Base-by-base conservation (phyloP, 2,329 filamentous ascomycete species). In the Parastagonospora avenae region DNA sequence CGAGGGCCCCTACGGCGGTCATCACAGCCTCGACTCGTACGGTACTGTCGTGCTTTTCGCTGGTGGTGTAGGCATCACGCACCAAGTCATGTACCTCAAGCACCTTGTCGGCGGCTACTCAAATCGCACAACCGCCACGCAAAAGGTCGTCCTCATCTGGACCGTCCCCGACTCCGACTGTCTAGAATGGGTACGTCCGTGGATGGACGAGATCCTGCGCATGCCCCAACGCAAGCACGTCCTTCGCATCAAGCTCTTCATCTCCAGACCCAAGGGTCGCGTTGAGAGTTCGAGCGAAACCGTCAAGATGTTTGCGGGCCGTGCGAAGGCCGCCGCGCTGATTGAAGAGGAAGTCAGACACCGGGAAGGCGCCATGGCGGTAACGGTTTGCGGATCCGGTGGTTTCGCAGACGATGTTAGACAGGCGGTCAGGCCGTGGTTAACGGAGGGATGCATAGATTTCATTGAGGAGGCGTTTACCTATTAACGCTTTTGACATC, bases 31-130 rank as follows among this genome's bases (percentile, higher is more conserved):
- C 68, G 81, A 86, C 53, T 91, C 87, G 1, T 92, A 91, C 72
- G 90, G 90, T 57, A 91, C 88, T 0, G 85, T 89, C 28, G 84
- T 92, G 71, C 82, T 93, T 33, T 90, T 93, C 67, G 90, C 90
- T 0, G 90, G 89, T 50, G 90, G 90, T 63, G 87, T 92, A 10
- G 90, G 90, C 56, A 90, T 93, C 63, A 91, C 90, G 1, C 89
- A 93, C 63, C 88, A 89, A 57, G 85, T 92, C 24, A 87, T 88
- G 45, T 88, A 90, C 69, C 82, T 92, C 33, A 85, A 87, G 50
- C 84, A 91, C 57, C 82, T 93, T 1, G 84, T 92, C 27, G 77
- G 80, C 5, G 88, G 88, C 33, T 89, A 83, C 70, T 80, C 82
- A 53, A 84, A 87, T 55, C 85, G 86, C 50, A 90, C 86, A 0